Base-by-base conservation (phyloP, 2,329 filamentous ascomycete genomes). In the Talaromyces sp. region DNA sequence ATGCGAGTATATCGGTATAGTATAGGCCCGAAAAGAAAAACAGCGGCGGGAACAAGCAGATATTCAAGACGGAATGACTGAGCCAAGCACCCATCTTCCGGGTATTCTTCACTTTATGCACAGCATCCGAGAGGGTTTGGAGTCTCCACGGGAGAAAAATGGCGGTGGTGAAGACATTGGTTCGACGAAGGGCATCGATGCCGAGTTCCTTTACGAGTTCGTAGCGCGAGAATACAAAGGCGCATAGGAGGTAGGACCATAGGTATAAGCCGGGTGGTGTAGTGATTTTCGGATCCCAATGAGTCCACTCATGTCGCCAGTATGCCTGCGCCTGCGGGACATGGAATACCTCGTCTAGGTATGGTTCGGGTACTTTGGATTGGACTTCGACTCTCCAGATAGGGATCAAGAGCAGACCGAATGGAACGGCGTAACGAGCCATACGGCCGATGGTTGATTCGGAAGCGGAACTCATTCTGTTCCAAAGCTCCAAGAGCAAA, bases 251-350 rank as follows among this genome's bases (percentile, higher is more conserved):
- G 70, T 79, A 91, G 77, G 73, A 72, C 60, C 61, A 69, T 42
- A 77, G 79, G 66, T 80, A 91, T 77, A 99, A 77, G 30, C 92
- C 94, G 0, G 94, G 93, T 0, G 94, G 94, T 1, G 94, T 99
- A 0, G 94, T 99, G 68, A 99, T 94, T 71, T 97, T 99, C 54
- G 93, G 88, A 72, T 99, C 92, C 94, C 94, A 99, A 51, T 90
- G 80, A 11, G 72, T 69, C 76, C 88, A 96, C 49, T 82, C 82
- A 10, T 88, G 86, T 36, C 82, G 71, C 71, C 92, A 97, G 71
- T 96, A 99, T 27, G 83, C 85, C 65, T 96, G 90, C 0, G 91
- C 91, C 74, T 99, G 94, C 0, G 91, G 90, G 19, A 97, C 87
- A 70, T 99, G 77, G 62, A 80, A 80, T 13, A 75, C 74, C 58